Base-by-base conservation (phyloP, 2,329 filamentous ascomycete species). In the Rutstroemia sp. region DNA sequence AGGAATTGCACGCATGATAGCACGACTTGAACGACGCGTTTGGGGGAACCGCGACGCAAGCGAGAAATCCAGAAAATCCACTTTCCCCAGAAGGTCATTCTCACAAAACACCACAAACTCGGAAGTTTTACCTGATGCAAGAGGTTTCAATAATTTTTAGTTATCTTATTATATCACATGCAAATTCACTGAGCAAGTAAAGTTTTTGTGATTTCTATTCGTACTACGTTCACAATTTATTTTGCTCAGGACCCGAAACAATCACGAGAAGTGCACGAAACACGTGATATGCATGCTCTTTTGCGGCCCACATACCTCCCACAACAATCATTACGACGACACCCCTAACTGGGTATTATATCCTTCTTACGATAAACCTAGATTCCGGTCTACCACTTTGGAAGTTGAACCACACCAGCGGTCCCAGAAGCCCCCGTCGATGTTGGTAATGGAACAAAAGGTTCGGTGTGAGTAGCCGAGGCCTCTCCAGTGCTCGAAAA, bases 401-500 rank as follows among this genome's bases (percentile, higher is more conserved):
- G 34, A 49, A 47, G 39, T 16, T 56, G 39, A 16, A 49, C 41
- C 21, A 51, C 30, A n/a, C 48, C 56, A 19, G 51, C 58, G 1
- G 53, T 23, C 16, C 45, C 51, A 42, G 12, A 42, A 19, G 39
- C 48, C 30, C 46, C 57, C 10, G 57, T 58, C 4, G 59, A 57
- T 48, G 58, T 57, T 23, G 62, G 60, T 2, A 65, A 42, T n/a
- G 61, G 30, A 23, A 61, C 59, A 37, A 60, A 63, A 42, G 58
- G 18, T 38, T 63, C 61, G 2, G 57, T 62, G 38, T 64, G 61
- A 16, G 63, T 65, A 23, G 63, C 54, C 49, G 61, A 59, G 9
- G 62, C 54, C n/a, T 14, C 14, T 19, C 62, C 64, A 12, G 47
- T 23, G 12, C 52, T 64, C 30, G 62, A 64, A 41, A 62, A 67